Conservation (phyloP, 2,329 filamentous ascomycete genomes). For the Stemphylium lycopersici region DNA sequence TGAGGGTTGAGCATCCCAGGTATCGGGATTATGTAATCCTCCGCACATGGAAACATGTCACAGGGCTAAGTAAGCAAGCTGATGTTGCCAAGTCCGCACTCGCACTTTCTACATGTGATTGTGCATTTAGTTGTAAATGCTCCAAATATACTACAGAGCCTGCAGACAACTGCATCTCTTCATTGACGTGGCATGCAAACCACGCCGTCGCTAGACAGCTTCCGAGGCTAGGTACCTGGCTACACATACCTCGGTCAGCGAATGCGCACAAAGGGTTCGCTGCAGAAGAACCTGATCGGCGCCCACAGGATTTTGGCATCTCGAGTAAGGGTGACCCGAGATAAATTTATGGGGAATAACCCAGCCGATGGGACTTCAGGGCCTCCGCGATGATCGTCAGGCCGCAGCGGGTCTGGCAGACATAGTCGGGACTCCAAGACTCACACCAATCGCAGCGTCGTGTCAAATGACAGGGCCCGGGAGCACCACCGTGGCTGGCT, state of each 20-base stretch:
- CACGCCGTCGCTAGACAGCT: neutral
- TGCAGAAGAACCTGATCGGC: neutral
- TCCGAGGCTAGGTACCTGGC: neutral
- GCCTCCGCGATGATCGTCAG: constrained; percentile 5
- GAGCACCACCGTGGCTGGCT: constrained; percentile 14
- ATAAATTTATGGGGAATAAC: neutral
- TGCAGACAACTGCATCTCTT: neutral
- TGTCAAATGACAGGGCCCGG: constrained; percentile 25
- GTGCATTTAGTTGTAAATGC: neutral
- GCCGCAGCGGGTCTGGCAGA: constrained; percentile 1
- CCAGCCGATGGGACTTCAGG: neutral
- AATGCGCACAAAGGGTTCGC: neutral
- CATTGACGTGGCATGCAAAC: neutral
- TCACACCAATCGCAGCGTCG: constrained; percentile 1
- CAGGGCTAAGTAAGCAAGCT: neutral
- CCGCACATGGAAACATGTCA: neutral
- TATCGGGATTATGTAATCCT: constrained; percentile 11
- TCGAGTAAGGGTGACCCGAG: neutral
- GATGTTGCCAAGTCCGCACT: neutral
- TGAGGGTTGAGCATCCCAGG: constrained; percentile 4
- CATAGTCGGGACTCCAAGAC: neutral
- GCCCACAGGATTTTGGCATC: neutral
- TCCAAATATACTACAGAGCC: neutral
- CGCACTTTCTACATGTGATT: neutral
- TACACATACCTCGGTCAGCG: neutral